Evolutionary conservation across 768 basidiomycete species (phyloP), one percentile per base, ranked within the genome.

Genomic region (Mrakia gelida): DNA sequence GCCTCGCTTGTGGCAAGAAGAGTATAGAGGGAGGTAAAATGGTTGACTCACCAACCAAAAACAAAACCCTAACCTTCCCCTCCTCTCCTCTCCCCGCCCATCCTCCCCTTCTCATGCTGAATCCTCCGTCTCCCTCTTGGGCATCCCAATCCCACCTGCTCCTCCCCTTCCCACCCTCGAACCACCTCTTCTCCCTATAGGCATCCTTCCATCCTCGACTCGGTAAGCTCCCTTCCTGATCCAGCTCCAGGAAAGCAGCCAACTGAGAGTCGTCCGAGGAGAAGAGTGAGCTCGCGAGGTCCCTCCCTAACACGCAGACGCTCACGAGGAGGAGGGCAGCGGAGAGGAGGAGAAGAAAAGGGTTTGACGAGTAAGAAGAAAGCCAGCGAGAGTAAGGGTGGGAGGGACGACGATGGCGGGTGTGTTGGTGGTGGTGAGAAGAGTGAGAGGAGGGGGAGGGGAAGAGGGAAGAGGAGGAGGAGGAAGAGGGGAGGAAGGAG

Each of bases 21-120:
- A 21, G 45, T 52, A 7, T 21, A 52, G 15, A 18, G 15, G 28
- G 49, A 28, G 52, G 45, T 28, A n/a, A n/a, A n/a, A n/a, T n/a
- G n/a, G n/a, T n/a, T n/a, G 23, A 81, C 83, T 81, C 43, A 84
- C 83, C 83, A 4, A 82, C 83, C 45, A 85, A 78, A 59, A 85
- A 84, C 68, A 85, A 67, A 54, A 85, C 78, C 62, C 83, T 80
- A 71, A 80, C 78, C 61, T 26, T 77, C 16, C 76, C 76, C 0
- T n/a, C 61, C 28, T 77, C 61, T 1, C 71, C 81, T 79, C 76
- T 70, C 71, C 61, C 73, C 32, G 26, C 75, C 76, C 56, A 61
- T 0, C 43, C 72, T 32, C 76, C 65, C 18, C 28, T 16, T n/a
- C n/a, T n/a, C n/a, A n/a, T n/a, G n/a, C n/a, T n/a, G n/a, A n/a